These are phyloP conservation scores for Pleurotus platypus DNA, from an alignment of 768 basidiomycete species.

Conservation along the genomic window DNA sequence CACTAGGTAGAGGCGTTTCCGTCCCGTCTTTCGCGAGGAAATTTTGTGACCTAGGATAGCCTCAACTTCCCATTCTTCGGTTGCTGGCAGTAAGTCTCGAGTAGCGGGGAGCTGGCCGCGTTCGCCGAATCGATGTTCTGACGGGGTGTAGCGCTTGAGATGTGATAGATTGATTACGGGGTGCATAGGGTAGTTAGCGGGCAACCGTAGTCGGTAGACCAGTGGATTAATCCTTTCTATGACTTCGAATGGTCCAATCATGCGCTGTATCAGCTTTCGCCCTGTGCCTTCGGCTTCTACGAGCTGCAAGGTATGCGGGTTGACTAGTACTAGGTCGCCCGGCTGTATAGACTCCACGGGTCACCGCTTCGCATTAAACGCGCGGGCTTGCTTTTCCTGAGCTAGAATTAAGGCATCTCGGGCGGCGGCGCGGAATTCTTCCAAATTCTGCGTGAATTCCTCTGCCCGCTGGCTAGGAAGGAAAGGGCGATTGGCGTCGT, in stretches of 20 bases:
- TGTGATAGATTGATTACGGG: conserved; percentile 8
- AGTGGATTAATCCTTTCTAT: conserved; percentile 4
- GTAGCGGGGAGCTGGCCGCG: neutral
- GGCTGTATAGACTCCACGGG: neutral
- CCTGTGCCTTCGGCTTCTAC: conserved; percentile 2
- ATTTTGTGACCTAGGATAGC: neutral
- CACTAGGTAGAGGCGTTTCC: conserved; percentile 1
- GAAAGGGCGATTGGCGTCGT: conserved; percentile 3
- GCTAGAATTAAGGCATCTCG: neutral
- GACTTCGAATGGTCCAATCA: conserved; percentile 7
- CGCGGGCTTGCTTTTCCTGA: neutral
- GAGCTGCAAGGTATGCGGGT: conserved; percentile 1
- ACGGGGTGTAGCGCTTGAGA: neutral
- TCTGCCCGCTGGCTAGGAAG: neutral
- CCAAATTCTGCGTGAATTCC: neutral
- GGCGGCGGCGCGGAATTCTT: neutral
- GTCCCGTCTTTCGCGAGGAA: neutral
- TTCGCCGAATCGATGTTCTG: neutral
- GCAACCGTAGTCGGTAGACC: conserved; percentile 7
- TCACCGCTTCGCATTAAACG: neutral
- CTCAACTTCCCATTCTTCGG: conserved; percentile 1
- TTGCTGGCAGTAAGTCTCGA: neutral
- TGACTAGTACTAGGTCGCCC: conserved; percentile 3
- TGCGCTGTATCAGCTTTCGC: neutral
- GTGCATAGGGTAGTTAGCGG: conserved; percentile 9